Conservation (phyloP, 108 stramenopile species). For the Skeletonema marinoi region DNA sequence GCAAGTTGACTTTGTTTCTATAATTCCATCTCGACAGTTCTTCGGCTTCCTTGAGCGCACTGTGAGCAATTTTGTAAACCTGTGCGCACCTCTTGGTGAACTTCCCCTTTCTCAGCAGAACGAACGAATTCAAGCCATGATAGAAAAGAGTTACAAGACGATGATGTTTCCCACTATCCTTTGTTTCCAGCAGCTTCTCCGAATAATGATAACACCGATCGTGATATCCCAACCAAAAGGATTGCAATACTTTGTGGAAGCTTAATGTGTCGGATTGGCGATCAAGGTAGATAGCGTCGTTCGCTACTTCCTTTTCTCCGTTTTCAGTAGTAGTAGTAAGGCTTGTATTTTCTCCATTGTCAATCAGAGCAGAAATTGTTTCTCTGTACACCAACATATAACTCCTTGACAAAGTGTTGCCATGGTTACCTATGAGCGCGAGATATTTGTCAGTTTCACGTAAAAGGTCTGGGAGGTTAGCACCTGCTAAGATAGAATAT, state of each 20-base stretch:
- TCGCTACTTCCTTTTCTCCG: background rate
- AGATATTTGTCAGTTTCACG: conserved; percentile 24
- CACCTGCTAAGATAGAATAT: conserved; percentile 11
- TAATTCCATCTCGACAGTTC: conserved; percentile 26
- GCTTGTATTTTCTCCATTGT: conserved; percentile 5
- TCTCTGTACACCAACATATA: conserved; percentile 7
- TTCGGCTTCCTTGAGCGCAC: background rate
- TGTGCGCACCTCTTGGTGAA: background rate
- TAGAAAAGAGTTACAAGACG: background rate
- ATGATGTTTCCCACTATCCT: background rate
- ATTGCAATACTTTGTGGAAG: conserved; percentile 9
- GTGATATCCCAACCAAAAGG: conserved; percentile 23
- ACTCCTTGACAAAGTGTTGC: background rate
- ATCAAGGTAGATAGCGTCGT: background rate
- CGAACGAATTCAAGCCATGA: conserved; percentile 11
- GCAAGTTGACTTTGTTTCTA: conserved; percentile 20
- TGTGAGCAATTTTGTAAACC: conserved; percentile 4
- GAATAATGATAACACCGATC: conserved; percentile 9
- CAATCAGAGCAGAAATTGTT: conserved; percentile 28
- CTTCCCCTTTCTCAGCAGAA: background rate
- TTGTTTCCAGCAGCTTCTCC: conserved; percentile 4
- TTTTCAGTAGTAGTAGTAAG: background rate
- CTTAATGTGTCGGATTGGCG: background rate
- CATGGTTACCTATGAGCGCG: conserved; percentile 1
- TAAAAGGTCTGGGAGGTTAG: conserved; percentile 14